Conservation (phyloP, 148 eudicot genomes). For the Spergularia marina region DNA sequence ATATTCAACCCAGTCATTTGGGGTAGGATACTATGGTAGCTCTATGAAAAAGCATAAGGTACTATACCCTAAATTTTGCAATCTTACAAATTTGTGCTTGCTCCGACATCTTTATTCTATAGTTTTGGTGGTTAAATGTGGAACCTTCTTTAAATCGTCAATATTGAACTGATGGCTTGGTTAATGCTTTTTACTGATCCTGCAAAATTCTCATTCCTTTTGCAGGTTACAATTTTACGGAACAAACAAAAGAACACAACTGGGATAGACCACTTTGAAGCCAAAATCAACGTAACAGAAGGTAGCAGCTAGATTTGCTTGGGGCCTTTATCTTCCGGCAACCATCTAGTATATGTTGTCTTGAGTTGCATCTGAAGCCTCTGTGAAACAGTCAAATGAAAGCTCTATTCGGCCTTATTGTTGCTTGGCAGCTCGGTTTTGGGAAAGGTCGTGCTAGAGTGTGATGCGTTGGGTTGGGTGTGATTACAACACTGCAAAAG, state of each 20-base stretch:
- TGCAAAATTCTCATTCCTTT: background rate
- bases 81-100: background rate
- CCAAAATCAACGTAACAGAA: slow-evolving; percentile 46
- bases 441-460: too few species aligned
- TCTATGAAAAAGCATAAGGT: slow-evolving; percentile 92
- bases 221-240: slow-evolving; percentile 75
- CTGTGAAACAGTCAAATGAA: background rate
- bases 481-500: too few species aligned
- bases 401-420: too few species aligned
- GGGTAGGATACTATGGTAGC: slow-evolving; percentile 85
- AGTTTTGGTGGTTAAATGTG: too few species aligned
- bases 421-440: too few species aligned
- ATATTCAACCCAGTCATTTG: slow-evolving; percentile 76
- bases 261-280: slow-evolving; percentile 71
- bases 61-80: slow-evolving; percentile 5
- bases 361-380: background rate
- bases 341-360: background rate
- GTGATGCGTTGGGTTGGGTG: too few species aligned
- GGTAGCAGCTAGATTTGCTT: background rate
- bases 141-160: background rate
- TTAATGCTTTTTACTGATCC: background rate
- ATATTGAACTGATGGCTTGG: background rate
- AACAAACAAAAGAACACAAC: slow-evolving; percentile 43
- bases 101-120: too few species aligned
- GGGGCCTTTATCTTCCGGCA: background rate